Evolutionary conservation across 371 early-diverging fungal genomes (phyloP), one percentile per base, ranked within the genome.

Genomic region (Dichotomocladium elegans): DNA sequence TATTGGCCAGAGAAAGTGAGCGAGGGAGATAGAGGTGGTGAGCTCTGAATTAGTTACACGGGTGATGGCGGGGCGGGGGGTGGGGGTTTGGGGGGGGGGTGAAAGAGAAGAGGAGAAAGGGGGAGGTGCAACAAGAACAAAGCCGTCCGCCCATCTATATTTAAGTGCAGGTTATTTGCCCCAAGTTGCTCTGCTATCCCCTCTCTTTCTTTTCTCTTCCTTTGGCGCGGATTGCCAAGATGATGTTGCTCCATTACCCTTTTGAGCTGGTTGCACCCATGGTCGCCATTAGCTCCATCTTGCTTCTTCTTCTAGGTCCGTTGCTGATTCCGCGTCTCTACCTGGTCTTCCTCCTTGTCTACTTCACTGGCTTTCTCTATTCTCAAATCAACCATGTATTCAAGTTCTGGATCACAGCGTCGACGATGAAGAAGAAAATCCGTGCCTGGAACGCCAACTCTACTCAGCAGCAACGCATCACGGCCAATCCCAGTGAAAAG

Each of bases 351-450:
- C 49, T 80, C 11, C 58, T 78, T 24, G 33, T 67, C 42, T 82
- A 76, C 55, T 82, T 79, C 52, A 64, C 68, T 12, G 48, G 66
- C 29, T 79, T 74, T 46, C 53, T 80, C 19, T 79, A 73, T 43
- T 67, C 77, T 21, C 75, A 77, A 55, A 62, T 73, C 22, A 78
- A 74, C 51, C 82, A 82, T 58, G 53, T 80, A n/a, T 74, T 78
- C 63, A 77, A 77, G 57, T 82, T 75, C 28, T 77, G 68, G 54
- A 45, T 72, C 27, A 77, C 73, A 7, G 67, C 68, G 15, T 53
- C 48, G 7, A 57, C 60, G 33, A 74, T 82, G 52, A 74, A 55
- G 45, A 63, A 57, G 8, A 74, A 64, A 3, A 71, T 79, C 53
- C 61, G 69, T 34, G 51, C 63, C 26, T 81, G 77, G 79, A 73